These are phyloP conservation scores for Solanum virginianum DNA, from an alignment of 257 asterid species.

Conservation along the genomic window DNA sequence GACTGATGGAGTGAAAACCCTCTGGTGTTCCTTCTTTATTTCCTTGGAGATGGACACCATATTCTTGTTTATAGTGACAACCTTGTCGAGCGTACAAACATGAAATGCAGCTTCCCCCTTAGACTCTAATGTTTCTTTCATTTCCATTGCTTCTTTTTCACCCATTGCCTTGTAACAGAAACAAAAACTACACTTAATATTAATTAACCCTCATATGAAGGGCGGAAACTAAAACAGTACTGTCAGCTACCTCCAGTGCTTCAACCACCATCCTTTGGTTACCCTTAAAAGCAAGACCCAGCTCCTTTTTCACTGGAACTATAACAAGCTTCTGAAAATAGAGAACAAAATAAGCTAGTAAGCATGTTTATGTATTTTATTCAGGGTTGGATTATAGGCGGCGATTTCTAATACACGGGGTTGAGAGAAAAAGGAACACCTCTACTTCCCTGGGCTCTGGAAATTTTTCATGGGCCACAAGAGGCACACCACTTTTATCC, in stretches of 20 bases:
- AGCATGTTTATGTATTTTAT: not conserved
- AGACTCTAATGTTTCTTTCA: slow-evolving; percentile 51
- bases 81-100: slow-evolving; percentile 59
- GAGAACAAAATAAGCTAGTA: not conserved
- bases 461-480: slow-evolving; percentile 66
- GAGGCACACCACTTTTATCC: slow-evolving; percentile 74
- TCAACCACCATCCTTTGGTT: slow-evolving; percentile 67
- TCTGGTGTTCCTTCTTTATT: slow-evolving; percentile 65
- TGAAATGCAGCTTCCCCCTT: slow-evolving; percentile 57
- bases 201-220: not conserved
- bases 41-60: slow-evolving; percentile 74
- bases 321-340: slow-evolving; percentile 49
- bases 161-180: slow-evolving; percentile 47
- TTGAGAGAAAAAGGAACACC: slow-evolving; percentile 22
- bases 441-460: slow-evolving; percentile 82
- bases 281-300: slow-evolving; percentile 73
- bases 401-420: not conserved
- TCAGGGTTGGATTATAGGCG: not conserved
- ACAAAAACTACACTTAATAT: not conserved
- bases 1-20: slow-evolving; percentile 82
- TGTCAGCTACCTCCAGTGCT: slow-evolving; percentile 48
- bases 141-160: slow-evolving; percentile 66
- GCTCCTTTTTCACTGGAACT: slow-evolving; percentile 58
- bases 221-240: not conserved
- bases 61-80: slow-evolving; percentile 48